Evolutionary conservation across 2,329 filamentous ascomycete genomes (phyloP).

Genomic region (Fusarium pseudograminearum): DNA sequence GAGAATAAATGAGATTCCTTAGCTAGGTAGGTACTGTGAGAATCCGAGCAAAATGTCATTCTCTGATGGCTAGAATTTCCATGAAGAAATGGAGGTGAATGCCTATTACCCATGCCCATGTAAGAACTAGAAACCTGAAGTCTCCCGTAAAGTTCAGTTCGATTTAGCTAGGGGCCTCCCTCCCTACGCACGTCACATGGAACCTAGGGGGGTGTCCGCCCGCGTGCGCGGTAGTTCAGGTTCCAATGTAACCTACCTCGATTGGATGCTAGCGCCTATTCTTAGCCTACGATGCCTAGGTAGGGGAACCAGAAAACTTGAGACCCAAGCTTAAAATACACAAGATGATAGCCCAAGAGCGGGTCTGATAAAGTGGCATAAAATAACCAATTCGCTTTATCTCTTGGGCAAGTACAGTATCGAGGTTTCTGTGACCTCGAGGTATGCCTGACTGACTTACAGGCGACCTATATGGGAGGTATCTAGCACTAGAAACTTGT

Average conservation of each 20-base stretch:
- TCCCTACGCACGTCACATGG: conserved; percentile 26
- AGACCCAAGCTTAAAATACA: background rate
- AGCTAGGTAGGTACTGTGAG: no score
- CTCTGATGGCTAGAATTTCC: background rate
- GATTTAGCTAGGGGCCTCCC: background rate
- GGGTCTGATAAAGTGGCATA: background rate
- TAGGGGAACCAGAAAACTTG: background rate
- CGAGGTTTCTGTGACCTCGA: background rate
- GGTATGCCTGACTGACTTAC: background rate
- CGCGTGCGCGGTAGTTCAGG: conserved; percentile 37
- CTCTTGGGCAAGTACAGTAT: background rate
- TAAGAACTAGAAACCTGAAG: conserved; percentile 20
- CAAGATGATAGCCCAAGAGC: background rate
- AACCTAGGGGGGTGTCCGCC: background rate
- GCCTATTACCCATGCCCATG: conserved; percentile 18
- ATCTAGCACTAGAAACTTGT: conserved; percentile 10
- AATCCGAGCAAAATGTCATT: background rate
- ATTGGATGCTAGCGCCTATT: conserved; percentile 10
- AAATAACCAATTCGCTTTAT: background rate
- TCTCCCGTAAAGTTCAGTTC: conserved; percentile 11
- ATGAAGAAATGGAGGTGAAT: conserved; percentile 4
- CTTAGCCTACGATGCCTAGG: background rate
- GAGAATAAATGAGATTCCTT: background rate
- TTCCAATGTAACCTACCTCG: conserved; percentile 21
- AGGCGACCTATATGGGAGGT: background rate